Percentiles rank a stretch among this genome's conserved stretches.
phyloP scores from a whole-genome alignment of 768 basidiomycete species.

The Daedaleopsis nitida region DNA sequence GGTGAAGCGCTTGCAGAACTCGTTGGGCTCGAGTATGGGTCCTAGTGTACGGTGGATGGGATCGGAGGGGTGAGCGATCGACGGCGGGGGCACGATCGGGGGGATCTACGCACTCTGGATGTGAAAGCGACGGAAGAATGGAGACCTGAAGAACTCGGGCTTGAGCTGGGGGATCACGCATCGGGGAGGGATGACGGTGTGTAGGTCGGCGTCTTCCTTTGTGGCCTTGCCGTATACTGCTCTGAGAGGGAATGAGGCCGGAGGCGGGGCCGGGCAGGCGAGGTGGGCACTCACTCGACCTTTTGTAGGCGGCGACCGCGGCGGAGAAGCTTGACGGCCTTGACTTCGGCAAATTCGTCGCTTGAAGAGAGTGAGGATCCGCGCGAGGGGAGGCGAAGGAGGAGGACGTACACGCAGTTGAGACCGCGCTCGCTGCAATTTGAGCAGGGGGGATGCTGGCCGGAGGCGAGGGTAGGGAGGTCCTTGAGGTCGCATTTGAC shows the following conservation, averaged over 20 bases:
- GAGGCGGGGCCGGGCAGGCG: neutral
- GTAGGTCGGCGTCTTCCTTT: constrained; percentile 41
- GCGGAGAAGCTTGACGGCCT: constrained; percentile 83
- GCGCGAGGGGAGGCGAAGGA: neutral
- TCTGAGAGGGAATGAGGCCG: constrained; percentile 38
- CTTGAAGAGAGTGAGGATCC: constrained; percentile 41
- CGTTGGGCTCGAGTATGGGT: constrained; percentile 79
- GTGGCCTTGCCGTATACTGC: constrained; percentile 78
- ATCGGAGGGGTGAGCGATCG: constrained; percentile 8
- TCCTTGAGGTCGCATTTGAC: constrained; percentile 96
- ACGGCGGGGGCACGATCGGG: constrained; percentile 6
- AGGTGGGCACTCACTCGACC: constrained; percentile 63
- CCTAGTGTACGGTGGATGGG: constrained; percentile 46
- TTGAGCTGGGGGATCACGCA: constrained; percentile 72
- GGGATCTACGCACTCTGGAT: constrained; percentile 66
- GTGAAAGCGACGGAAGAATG: constrained; percentile 84
- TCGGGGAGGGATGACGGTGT: constrained; percentile 42
- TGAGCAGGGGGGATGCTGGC: constrained; percentile 62
- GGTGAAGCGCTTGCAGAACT: constrained; percentile 74
- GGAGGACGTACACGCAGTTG: constrained; percentile 83
- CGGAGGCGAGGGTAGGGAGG: constrained; percentile 51
- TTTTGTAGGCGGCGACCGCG: constrained; percentile 81
- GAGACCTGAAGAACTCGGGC: constrained; percentile 78
- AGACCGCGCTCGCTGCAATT: constrained; percentile 89
- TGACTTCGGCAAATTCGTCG: constrained; percentile 90